Conservation (phyloP, 257 asterid genomes). For the Scutellaria minor region DNA sequence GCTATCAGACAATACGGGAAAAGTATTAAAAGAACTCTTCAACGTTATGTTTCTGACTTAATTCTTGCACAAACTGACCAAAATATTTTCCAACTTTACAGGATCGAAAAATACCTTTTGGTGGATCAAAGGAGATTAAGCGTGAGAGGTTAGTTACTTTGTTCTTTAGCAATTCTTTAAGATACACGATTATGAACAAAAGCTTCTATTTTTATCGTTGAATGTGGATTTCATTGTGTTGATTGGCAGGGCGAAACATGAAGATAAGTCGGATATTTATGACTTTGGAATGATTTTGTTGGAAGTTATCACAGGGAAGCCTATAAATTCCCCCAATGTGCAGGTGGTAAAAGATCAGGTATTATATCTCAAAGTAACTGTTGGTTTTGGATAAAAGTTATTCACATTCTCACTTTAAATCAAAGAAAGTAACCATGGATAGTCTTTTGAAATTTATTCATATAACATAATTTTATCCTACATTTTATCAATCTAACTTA, state of each 20-base stretch:
- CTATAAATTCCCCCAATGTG: slow-evolving; percentile 48
- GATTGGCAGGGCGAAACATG: slow-evolving; percentile 60
- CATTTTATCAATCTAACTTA: too few relatives aligned
- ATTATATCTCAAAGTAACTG: background rate
- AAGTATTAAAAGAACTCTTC: slow-evolving; percentile 45
- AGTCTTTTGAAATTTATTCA: too few relatives aligned
- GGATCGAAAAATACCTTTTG: slow-evolving; percentile 45
- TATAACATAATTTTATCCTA: too few relatives aligned
- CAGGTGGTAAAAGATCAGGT: slow-evolving; percentile 68
- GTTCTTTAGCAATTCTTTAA: background rate
- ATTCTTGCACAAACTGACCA: slow-evolving; percentile 25
- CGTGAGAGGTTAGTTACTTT: slow-evolving; percentile 51
- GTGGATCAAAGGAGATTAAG: slow-evolving; percentile 52
- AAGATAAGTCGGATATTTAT: slow-evolving; percentile 69
- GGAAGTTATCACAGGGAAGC: slow-evolving; percentile 72
- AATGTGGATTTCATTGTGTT: background rate
- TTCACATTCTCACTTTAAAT: too few relatives aligned
- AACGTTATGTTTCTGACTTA: background rate
- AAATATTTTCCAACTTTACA: slow-evolving; percentile 42
- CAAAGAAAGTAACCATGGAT: too few relatives aligned
- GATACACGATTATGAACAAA: background rate
- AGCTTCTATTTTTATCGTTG: background rate
- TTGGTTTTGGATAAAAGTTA: too few relatives aligned
- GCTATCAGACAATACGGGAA: slow-evolving; percentile 58
- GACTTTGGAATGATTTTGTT: slow-evolving; percentile 81